A percentile compares a stretch with the other conserved stretches of the same genome.
Evolutionary conservation across 768 basidiomycete genomes (phyloP).

Genomic region (Mycena epipterygia): DNA sequence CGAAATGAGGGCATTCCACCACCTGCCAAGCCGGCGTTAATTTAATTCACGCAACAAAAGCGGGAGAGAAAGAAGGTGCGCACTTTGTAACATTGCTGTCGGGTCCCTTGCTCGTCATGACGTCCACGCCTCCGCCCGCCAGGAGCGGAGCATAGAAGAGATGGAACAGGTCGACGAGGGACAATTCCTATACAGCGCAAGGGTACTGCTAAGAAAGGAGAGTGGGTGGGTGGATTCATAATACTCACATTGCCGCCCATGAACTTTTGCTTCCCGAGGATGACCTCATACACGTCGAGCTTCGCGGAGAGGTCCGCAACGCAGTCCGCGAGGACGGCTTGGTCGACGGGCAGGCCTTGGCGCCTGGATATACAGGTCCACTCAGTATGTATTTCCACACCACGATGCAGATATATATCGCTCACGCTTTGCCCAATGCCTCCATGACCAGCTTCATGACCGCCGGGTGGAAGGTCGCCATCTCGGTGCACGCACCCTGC

Average conservation of each 20-base stretch:
- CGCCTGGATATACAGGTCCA: constrained; percentile 33
- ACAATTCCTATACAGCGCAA: constrained; percentile 48
- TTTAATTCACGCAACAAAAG: background rate
- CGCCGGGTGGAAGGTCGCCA: constrained; percentile 63
- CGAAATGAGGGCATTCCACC: constrained; percentile 56
- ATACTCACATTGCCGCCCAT: constrained; percentile 54
- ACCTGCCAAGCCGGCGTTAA: constrained; percentile 42
- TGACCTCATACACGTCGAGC: constrained; percentile 68
- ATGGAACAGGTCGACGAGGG: constrained; percentile 72
- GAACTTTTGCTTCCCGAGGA: constrained; percentile 69
- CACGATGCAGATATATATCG: background rate
- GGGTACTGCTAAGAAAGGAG: background rate
- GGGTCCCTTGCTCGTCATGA: constrained; percentile 51
- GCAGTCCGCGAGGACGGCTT: constrained; percentile 42
- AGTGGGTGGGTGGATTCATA: background rate
- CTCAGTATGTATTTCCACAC: background rate
- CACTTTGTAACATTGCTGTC: constrained; percentile 63
- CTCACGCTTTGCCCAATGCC: constrained; percentile 65
- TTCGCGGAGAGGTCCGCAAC: constrained; percentile 51
- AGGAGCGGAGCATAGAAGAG: constrained; percentile 55
- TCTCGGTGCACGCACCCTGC: constrained; percentile 1
- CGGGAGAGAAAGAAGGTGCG: background rate
- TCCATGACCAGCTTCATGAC: constrained; percentile 61
- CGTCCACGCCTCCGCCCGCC: constrained; percentile 38
- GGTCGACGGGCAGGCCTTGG: constrained; percentile 47